phyloP scores from a whole-genome alignment of 73 alveolate species.

The Diophrys sp. region DNA sequence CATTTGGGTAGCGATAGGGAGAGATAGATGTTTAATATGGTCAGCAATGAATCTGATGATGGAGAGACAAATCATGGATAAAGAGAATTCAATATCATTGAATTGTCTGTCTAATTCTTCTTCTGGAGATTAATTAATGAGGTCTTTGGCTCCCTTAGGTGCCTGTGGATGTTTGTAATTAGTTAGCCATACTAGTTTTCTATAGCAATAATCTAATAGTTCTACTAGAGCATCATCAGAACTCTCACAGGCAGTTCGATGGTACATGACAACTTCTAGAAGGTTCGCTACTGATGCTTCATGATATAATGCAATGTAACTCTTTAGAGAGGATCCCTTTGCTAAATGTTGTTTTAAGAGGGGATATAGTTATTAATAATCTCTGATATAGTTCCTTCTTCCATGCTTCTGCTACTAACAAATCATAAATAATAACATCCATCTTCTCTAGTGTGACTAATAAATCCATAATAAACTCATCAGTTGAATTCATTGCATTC shows the following conservation, averaged over 20 bases:
- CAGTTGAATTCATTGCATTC: conserved; percentile 72
- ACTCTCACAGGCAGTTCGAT: conserved; percentile 97
- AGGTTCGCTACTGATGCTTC: conserved; percentile 97
- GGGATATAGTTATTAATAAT: conserved; percentile 71
- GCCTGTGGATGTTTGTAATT: conserved; percentile 25
- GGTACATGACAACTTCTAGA: conserved; percentile 93
- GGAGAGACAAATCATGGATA: conserved; percentile 91
- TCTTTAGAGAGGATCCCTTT: conserved; percentile 53
- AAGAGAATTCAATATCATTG: conserved; percentile 63
- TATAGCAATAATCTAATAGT: conserved; percentile 94
- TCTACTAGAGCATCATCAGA: conserved; percentile 97
- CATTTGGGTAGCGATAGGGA: conserved; percentile 97
- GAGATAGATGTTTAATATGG: conserved; percentile 89
- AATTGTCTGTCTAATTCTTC: conserved; percentile 76
- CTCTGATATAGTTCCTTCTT: too few relatives aligned
- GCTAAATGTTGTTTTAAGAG: conserved; percentile 50
- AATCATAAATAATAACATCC: conserved; percentile 78
- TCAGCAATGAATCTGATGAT: conserved; percentile 97
- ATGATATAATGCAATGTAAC: conserved; percentile 71
- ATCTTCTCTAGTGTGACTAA: conserved; percentile 88
- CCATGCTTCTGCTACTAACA: conserved; percentile 89
- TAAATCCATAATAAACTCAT: conserved; percentile 89
- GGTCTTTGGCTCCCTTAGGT: conserved; percentile 26
- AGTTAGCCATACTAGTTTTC: conserved; percentile 78
- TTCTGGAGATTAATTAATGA: conserved; percentile 62